Base-by-base conservation (phyloP, 2,329 filamentous ascomycete species). In the Allantophomopsis lycopodina region DNA sequence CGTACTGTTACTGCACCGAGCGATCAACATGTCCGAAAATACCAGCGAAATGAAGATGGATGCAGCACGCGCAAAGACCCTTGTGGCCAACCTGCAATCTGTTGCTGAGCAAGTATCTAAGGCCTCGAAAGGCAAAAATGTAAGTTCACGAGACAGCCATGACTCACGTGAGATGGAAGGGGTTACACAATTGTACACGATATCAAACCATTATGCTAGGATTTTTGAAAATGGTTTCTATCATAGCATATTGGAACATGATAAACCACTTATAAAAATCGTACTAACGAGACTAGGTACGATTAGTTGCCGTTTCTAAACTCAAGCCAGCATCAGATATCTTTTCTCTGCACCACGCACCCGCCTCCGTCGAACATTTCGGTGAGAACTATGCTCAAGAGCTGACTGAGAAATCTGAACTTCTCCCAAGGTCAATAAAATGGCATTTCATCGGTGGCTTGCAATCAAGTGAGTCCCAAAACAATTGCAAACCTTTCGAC, bases 361-460 rank as follows among this genome's bases (percentile, higher is more conserved):
- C 45, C 1, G 58, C 64, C 21, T 59, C 63, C 1, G 83, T 88
- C 40, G 50, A 68, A 14, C 85, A 98, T 62, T 96, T 96, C 59
- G 91, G 91, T 51, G 91, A 98, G 63, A 98, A 98, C 66, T 98
- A 98, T 64, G 71, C 82, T 4, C 83, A 89, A 61, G 91, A 98
- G 60, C 73, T 98, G 40, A 69, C 72, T 43, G 82, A 94, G 57
- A 98, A 98, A 61, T 81, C 86, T 2, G 71, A 73, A 30, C 57
- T 94, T 15, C 72, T 98, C 10, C 89, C 91, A 0, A 63, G 64
- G 35, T 71, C 69, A 28, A 83, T 98, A 48, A 71, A 72, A 51
- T 98, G 91, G 91, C 91, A 98, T 61, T 95, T 96, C 60, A 98
- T 96, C 57, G 91, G 91, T 32, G 86, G 83, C 0, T 64, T 98